Percentiles rank a stretch among this genome's conserved stretches.
Conservation (phyloP, 2,329 filamentous ascomycete species). For the Verticillium albo-atrum region DNA sequence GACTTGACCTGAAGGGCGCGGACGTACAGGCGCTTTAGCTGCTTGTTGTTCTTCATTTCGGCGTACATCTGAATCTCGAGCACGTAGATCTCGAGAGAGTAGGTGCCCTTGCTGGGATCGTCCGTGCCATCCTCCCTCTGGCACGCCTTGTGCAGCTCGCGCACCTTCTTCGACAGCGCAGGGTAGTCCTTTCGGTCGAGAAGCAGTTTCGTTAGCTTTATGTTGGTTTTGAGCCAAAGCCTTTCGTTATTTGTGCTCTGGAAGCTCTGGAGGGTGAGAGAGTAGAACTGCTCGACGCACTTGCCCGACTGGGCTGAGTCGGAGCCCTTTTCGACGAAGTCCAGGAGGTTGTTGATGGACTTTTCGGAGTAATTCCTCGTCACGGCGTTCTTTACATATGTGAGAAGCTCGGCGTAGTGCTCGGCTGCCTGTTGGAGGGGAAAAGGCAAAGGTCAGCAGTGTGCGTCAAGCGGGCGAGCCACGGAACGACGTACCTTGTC, state of each 20-base stretch:
- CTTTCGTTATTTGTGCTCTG: constrained; percentile 97
- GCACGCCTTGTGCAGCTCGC: constrained; percentile 84
- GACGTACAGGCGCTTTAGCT: constrained; percentile 88
- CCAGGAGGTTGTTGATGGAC: constrained; percentile 98
- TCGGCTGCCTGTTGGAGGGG: constrained; percentile 78
- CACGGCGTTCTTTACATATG: constrained; percentile 94
- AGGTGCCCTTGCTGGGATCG: constrained; percentile 93
- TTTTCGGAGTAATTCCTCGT: constrained; percentile 99
- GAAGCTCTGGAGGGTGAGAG: constrained; percentile 87
- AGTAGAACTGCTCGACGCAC: constrained; percentile 95
- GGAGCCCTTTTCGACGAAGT: constrained; percentile 91
- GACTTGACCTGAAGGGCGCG: constrained; percentile 87
- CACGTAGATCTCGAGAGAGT: constrained; percentile 91
- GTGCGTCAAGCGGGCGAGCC: not conserved
- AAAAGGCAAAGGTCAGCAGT: constrained; percentile 16
- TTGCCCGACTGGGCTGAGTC: constrained; percentile 62
- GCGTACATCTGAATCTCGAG: constrained; percentile 99
- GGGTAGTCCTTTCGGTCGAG: constrained; percentile 87
- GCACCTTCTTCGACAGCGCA: constrained; percentile 74
- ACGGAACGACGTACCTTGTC: constrained; percentile 56
- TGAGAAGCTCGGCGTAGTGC: constrained; percentile 92
- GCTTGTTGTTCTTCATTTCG: constrained; percentile 95
- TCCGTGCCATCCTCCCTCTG: constrained; percentile 82
- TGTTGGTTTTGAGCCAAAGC: constrained; percentile 96
- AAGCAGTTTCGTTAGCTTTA: constrained; percentile 89